These are phyloP conservation scores for Talaromyces nanjingensis DNA, from an alignment of 495 filamentous ascomycete genomes.

Conservation along the genomic window DNA sequence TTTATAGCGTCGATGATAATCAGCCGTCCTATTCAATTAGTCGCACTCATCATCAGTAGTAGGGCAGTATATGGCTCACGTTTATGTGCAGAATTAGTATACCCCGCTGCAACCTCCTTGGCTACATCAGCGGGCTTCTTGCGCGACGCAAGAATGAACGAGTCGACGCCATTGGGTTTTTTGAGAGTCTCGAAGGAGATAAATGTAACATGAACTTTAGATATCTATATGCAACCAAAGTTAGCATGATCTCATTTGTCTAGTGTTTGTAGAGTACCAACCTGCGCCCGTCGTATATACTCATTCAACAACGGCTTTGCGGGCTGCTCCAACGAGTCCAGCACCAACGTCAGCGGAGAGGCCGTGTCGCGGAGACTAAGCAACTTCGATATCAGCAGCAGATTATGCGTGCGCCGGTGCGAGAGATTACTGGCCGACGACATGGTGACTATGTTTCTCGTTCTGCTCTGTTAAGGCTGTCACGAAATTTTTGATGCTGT, in stretches of 20 bases:
- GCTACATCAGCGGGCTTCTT: slow-evolving; percentile 55
- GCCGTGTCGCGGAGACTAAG: slow-evolving; percentile 69
- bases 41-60: slow-evolving; percentile 6
- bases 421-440: slow-evolving; percentile 31
- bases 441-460: background rate
- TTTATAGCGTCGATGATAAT: slow-evolving; percentile 42
- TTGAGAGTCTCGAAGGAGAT: slow-evolving; percentile 70
- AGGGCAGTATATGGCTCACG: background rate
- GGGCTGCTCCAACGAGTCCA: slow-evolving; percentile 81
- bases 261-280: slow-evolving; percentile 20
- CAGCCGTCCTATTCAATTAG: slow-evolving; percentile 27
- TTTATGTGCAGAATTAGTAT: slow-evolving; percentile 20
- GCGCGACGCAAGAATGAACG: slow-evolving; percentile 56
- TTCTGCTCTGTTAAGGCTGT: background rate
- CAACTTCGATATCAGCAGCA: slow-evolving; percentile 79
- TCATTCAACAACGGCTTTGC: slow-evolving; percentile 63
- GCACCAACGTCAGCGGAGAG: slow-evolving; percentile 77
- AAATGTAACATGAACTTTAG: slow-evolving; percentile 59
- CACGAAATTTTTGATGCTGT: background rate
- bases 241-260: slow-evolving; percentile 35
- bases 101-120: slow-evolving; percentile 35
- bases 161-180: slow-evolving; percentile 47
- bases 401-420: slow-evolving; percentile 76
- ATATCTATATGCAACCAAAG: slow-evolving; percentile 25
- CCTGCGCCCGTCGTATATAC: slow-evolving; percentile 70